Percentiles rank a stretch among this genome's conserved stretches.
These are phyloP conservation scores for Corymbia citriodora DNA, from an alignment of 441 rosid genomes.

Conservation along the genomic window DNA sequence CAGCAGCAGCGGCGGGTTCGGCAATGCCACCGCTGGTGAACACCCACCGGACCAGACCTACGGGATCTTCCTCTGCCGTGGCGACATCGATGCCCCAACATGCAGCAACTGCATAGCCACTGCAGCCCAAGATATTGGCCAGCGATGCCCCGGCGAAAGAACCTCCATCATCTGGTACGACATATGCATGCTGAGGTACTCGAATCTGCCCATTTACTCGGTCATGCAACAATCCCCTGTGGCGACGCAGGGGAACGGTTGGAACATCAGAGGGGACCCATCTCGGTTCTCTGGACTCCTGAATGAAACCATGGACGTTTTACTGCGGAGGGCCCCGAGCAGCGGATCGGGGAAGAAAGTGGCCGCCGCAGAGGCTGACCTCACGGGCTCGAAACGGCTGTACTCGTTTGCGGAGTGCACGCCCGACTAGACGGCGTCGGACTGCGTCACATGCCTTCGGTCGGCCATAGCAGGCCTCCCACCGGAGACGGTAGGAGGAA, in stretches of 20 bases:
- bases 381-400: neutral
- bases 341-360: neutral
- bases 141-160: neutral
- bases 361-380: neutral
- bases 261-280: neutral
- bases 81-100: neutral
- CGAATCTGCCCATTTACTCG: neutral
- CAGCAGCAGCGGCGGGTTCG: neutral
- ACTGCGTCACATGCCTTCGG: neutral
- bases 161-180: neutral
- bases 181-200: neutral
- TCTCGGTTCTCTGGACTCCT: neutral
- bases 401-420: neutral
- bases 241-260: rapidly evolving
- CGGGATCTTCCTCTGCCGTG: neutral
- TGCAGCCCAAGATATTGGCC: neutral
- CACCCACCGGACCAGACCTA: neutral
- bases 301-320: neutral
- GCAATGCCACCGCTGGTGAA: neutral
- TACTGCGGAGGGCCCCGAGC: neutral
- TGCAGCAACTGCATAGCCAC: neutral
- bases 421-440: neutral
- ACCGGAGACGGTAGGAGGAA: neutral
- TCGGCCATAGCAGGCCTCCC: neutral
- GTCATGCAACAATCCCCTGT: rapidly evolving